These are phyloP conservation scores for Ogataea thermomethanolica DNA, from an alignment of 805 yeast genomes.

Conservation along the genomic window DNA sequence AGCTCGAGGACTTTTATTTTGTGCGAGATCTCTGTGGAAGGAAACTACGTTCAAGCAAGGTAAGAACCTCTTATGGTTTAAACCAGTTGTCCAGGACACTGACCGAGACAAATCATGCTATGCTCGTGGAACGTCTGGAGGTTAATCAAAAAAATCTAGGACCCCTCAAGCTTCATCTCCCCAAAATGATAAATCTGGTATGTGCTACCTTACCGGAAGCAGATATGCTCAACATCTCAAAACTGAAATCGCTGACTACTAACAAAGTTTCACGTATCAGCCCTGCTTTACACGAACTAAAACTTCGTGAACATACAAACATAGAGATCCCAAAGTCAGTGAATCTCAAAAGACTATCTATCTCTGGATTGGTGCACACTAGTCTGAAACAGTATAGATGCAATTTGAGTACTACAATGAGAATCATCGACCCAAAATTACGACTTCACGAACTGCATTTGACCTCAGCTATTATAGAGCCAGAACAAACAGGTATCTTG, in stretches of 20 bases:
- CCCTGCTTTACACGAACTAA: not conserved
- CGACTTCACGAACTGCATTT: constrained; percentile 16
- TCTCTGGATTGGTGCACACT: constrained; percentile 1
- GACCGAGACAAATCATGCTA: not conserved
- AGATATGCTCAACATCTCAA: not conserved
- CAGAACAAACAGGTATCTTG: constrained; percentile 15
- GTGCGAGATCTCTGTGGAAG: constrained; percentile 11
- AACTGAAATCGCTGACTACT: constrained; percentile 1
- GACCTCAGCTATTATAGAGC: constrained; percentile 14
- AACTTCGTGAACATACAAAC: not conserved
- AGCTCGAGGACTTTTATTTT: constrained; percentile 16
- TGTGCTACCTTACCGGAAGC: not conserved
- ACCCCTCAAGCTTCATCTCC: not conserved
- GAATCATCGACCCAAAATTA: constrained; percentile 4
- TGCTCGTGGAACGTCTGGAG: constrained; percentile 2
- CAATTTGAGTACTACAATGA: not conserved
- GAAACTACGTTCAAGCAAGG: constrained; percentile 16
- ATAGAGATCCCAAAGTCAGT: not conserved
- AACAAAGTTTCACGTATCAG: not conserved
- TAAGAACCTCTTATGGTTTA: constrained; percentile 24
- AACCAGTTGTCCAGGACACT: constrained; percentile 21
- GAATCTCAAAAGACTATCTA: not conserved
- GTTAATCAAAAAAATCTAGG: not conserved
- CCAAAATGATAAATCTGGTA: constrained; percentile 1
- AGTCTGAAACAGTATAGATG: constrained; percentile 2